Evolutionary conservation across 2,329 filamentous ascomycete genomes (phyloP).

Genomic region (Sphaerostilbella broomeana): DNA sequence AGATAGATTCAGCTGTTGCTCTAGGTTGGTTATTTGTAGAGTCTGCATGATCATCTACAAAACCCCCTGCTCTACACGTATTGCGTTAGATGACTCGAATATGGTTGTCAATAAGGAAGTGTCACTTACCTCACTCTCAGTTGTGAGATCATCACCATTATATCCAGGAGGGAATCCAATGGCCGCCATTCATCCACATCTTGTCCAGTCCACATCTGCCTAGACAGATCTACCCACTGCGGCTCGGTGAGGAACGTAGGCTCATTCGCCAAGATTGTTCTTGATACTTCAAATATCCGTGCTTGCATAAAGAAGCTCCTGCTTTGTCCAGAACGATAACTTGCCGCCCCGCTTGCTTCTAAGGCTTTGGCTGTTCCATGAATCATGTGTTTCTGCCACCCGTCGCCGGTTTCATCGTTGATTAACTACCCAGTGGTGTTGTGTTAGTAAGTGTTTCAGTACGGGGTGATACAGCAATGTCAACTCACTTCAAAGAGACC

Average conservation of each 20-base stretch:
- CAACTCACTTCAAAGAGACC: conserved; percentile 28
- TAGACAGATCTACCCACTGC: conserved; percentile 15
- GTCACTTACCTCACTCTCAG: conserved; percentile 25
- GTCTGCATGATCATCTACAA: conserved; percentile 3
- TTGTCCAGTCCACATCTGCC: conserved; percentile 4
- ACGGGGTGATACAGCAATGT: fast-evolving
- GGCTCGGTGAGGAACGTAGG: conserved; percentile 19
- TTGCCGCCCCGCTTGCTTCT: conserved; percentile 22
- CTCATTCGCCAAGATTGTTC: conserved; percentile 22
- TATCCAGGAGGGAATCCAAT: conserved; percentile 24
- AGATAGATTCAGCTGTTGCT: conserved; percentile 1
- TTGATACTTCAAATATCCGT: conserved; percentile 20
- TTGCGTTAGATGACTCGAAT: not conserved
- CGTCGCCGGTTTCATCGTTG: conserved; percentile 25
- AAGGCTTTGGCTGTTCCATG: conserved; percentile 28
- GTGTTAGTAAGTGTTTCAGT: too few relatives aligned
- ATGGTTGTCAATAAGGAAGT: too few relatives aligned
- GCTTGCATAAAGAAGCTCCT: conserved; percentile 26
- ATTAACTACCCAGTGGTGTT: conserved; percentile 21
- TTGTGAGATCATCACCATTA: conserved; percentile 26
- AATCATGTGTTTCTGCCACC: conserved; percentile 30
- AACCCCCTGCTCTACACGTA: not conserved
- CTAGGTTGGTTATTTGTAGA: not conserved
- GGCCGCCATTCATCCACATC: not conserved
- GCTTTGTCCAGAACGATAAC: conserved; percentile 19